Conservation (phyloP, 176 grass and related monocot genomes). For the bread wheat (Triticum aestivum) region DNA sequence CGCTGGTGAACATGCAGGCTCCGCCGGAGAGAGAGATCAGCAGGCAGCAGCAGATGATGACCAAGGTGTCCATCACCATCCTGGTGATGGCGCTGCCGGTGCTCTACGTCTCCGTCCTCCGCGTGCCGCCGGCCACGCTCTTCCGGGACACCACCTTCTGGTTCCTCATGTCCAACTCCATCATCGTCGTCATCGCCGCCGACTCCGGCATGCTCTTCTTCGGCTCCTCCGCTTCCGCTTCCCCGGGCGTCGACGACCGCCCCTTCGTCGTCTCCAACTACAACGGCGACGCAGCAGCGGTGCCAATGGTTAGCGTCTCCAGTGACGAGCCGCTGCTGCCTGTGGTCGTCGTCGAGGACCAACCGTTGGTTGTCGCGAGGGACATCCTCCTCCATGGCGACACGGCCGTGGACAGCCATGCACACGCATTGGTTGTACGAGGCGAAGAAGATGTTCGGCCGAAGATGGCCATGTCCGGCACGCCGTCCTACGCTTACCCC, state of each 20-base stretch:
- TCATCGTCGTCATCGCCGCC: constrained; percentile 82
- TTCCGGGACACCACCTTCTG: constrained; percentile 95
- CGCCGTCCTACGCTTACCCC: background rate
- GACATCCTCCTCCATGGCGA: background rate
- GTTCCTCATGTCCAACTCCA: constrained; percentile 98
- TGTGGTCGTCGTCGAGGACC: background rate
- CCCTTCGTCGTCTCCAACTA: constrained; percentile 2
- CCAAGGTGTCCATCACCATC: constrained; percentile 81
- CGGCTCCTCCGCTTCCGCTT: constrained; percentile 14
- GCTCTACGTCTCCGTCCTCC: constrained; percentile 91
- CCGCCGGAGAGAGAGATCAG: background rate
- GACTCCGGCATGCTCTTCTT: constrained; percentile 78
- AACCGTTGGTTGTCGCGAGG: background rate
- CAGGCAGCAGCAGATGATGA: constrained; percentile 4
- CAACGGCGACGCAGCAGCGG: background rate
- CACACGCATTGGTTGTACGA: constrained; percentile 21
- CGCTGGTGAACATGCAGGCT: constrained; percentile 40
- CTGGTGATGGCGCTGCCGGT: constrained; percentile 73
- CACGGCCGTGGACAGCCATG: background rate
- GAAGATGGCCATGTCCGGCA: background rate
- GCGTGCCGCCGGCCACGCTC: constrained; percentile 63
- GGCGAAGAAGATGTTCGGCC: background rate
- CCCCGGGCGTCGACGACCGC: background rate
- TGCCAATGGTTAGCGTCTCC: background rate
- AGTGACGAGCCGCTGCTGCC: background rate